phyloP scores from a whole-genome alignment of 2,329 filamentous ascomycete genomes.

The Parastagonospora nodorum region DNA sequence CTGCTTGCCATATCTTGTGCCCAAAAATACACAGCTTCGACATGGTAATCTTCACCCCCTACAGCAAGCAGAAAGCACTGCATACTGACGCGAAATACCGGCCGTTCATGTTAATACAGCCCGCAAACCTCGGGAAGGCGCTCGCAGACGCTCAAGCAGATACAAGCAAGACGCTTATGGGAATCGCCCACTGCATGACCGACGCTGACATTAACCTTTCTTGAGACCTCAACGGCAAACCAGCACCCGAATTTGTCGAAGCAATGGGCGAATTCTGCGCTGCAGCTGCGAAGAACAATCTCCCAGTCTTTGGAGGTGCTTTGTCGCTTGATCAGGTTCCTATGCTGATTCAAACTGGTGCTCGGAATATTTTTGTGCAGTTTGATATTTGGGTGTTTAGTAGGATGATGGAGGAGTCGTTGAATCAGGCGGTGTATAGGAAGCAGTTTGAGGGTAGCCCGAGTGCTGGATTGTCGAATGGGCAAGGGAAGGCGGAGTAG shows the following conservation, averaged over 20 bases:
- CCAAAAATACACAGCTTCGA: background rate
- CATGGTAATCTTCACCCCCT: slow-evolving; percentile 26
- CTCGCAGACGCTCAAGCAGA: slow-evolving; percentile 27
- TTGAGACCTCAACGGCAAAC: slow-evolving; percentile 16
- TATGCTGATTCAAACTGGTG: slow-evolving; percentile 26
- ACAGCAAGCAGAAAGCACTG: slow-evolving; percentile 28
- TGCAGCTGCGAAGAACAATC: slow-evolving; percentile 25
- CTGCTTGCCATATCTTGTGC: background rate
- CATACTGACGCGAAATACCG: slow-evolving; percentile 29
- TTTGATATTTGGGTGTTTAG: slow-evolving; percentile 33
- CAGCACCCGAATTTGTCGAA: slow-evolving; percentile 21
- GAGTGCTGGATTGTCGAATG: slow-evolving; percentile 8
- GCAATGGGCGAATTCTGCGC: slow-evolving; percentile 26
- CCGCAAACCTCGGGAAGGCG: slow-evolving; percentile 27
- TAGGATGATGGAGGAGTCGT: slow-evolving; percentile 16
- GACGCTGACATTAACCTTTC: slow-evolving; percentile 26
- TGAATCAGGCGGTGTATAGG: slow-evolving; percentile 20
- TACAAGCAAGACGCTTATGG: slow-evolving; percentile 28
- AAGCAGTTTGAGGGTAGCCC: slow-evolving; percentile 20
- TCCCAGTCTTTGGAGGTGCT: slow-evolving; percentile 30
- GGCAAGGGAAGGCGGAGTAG: background rate
- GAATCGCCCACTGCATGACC: slow-evolving; percentile 33
- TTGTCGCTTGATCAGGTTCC: slow-evolving; percentile 23
- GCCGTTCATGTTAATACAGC: slow-evolving; percentile 26
- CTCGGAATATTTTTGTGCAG: slow-evolving; percentile 24